Base-by-base conservation (phyloP, 2,329 filamentous ascomycete genomes). In the Microdochium bolleyi region DNA sequence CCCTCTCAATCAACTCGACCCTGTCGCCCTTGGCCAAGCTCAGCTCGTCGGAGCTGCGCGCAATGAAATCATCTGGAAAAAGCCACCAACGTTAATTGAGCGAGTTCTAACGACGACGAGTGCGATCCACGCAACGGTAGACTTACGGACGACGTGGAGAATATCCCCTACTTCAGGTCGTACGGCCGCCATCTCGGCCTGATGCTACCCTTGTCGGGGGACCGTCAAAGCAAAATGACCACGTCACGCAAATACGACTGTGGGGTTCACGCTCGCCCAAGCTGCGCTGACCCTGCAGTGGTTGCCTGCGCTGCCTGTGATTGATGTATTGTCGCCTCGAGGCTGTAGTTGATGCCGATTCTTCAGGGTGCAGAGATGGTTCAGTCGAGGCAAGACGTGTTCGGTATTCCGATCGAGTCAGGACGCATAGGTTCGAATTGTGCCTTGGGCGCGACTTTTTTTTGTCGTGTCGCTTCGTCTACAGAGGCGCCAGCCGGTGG, bases 41-140 rank as follows among this genome's bases (percentile, higher is more conserved):
- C 64, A 99, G 78, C 76, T 99, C 94, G 72, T 99, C 94, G 54
- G 89, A 87, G 69, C 91, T 95, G 60, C 94, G 85, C 54, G 92
- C 92, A 61, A 85, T 77, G 69, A 99, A 97, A 71, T 96, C 91
- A 72, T 99, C 90, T 95, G 57, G 49, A 52, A 34, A 27, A 32
- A n/a, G 41, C 19, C 37, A 32, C 25, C 49, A 48, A 48, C 46
- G 53, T 52, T 53, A 57, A 54, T 41, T n/a, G 50, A 49, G 54
- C 30, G 41, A 48, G 24, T 22, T 16, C 7, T 14, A 49, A 19
- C 9, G 24, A 21, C 46, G 16, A 27, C n/a, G 34, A 24, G 50
- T 49, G 46, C 24, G 22, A 24, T 52, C 48, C 54, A 25, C 50
- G 19, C 38, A 44, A 61, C 59, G 49, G 24, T 16, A 44, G 19